Evolutionary conservation across 371 early-diverging fungal genomes (phyloP), one percentile per base, ranked within the genome.

Genomic region (Mucor mucedo): DNA sequence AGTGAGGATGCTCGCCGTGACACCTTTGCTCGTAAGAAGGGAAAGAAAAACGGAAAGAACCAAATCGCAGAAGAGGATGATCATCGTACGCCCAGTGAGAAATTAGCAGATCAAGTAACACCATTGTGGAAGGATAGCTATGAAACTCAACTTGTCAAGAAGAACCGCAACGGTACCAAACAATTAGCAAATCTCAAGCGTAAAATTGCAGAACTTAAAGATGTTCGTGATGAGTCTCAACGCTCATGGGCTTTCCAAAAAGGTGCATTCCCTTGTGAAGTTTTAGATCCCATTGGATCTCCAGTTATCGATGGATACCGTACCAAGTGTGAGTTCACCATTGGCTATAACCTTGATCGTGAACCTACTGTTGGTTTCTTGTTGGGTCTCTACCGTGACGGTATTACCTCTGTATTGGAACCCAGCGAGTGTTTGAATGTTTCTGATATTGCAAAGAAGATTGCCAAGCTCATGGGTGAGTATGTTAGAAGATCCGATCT

Each of bases 301-400:
- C 95, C 95, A 14, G 65, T 76, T 5, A 30, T 67, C 3, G 68
- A 81, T 38, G 87, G 86, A 2, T 95, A 93, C 71, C 83, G 94
- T 30, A 92, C 82, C 62, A 93, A 94, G 71, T 91, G 91, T 71
- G 94, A 95, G 68, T 92, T 91, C 65, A 76, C 90, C 0, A 78
- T 91, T 66, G 92, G 93, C 14, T 53, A 66, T 38, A 75, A 88
- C 68, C 39, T 73, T 8, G 72, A 85, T 5, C 84, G 82, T 3
- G 68, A 86, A 42, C 66, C 58, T 28, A 62, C 77, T 0, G 85
- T 90, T 42, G 93, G 93, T 2, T 93, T 93, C 65, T 67, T 85
- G 50, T 61, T 86, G 14, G 90, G 91, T 13, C 54, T 78, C 6
- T 91, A 69, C 75, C 78, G 82, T 55, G 82, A 87, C 3, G 90